phyloP scores from a whole-genome alignment of 306 rosid genomes.

The cucumber (Cucumis sativus) region DNA sequence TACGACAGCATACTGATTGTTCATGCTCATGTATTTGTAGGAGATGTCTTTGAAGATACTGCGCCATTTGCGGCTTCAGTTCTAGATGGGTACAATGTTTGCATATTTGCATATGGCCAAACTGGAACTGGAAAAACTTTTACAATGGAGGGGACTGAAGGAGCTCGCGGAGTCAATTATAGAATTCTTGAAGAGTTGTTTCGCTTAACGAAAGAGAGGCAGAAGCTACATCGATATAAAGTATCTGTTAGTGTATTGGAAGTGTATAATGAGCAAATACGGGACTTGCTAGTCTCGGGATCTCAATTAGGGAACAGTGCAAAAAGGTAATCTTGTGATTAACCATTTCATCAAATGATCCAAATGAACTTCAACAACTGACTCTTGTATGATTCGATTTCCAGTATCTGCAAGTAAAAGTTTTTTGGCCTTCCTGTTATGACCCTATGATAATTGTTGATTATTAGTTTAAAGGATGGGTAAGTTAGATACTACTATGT shows the following conservation, averaged over 20 bases:
- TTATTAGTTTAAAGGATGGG: neutral
- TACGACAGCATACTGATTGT: conserved; percentile 3
- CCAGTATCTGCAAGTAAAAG: neutral
- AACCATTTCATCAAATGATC: neutral
- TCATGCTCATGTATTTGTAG: conserved; percentile 22
- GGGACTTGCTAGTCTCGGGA: conserved; percentile 74
- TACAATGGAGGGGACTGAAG: conserved; percentile 91
- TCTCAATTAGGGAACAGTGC: conserved; percentile 48
- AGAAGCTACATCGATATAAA: conserved; percentile 38
- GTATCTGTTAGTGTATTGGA: conserved; percentile 85
- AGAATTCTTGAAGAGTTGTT: conserved; percentile 87
- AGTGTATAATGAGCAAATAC: conserved; percentile 94
- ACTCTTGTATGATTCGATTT: neutral
- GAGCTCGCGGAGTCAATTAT: conserved; percentile 87
- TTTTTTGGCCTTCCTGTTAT: neutral
- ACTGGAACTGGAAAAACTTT: conserved; percentile 95
- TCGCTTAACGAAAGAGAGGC: conserved; percentile 43
- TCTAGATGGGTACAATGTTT: conserved; percentile 86
- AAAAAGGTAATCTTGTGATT: conserved; percentile 39
- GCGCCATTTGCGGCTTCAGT: conserved; percentile 79
- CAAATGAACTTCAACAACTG: neutral
- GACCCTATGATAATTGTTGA: neutral
- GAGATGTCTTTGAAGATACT: conserved; percentile 69
- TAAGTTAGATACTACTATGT: neutral
- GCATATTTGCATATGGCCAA: conserved; percentile 94